Evolutionary conservation across 2,329 filamentous ascomycete genomes (phyloP).

Genomic region (Grosmannia huntii): DNA sequence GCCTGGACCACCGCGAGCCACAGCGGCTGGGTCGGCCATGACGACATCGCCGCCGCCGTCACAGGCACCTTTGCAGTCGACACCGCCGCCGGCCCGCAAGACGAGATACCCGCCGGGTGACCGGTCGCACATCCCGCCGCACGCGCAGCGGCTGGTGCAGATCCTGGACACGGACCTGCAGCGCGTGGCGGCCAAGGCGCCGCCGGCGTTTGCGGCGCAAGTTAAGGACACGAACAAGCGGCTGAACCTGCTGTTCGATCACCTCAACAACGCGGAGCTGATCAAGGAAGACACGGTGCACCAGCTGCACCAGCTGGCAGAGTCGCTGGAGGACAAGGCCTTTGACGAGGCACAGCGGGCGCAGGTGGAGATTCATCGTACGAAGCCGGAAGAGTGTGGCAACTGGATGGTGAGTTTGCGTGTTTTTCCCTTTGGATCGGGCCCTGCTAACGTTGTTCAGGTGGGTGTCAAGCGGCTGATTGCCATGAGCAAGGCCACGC

Average conservation of each 20-base stretch:
- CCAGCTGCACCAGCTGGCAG: slow-evolving; percentile 50
- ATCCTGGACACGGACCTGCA: slow-evolving; percentile 76
- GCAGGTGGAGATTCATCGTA: slow-evolving; percentile 62
- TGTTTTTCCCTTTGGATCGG: not conserved
- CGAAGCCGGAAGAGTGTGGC: slow-evolving; percentile 68
- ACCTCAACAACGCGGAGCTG: slow-evolving; percentile 90
- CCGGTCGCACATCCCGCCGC: slow-evolving; percentile 72
- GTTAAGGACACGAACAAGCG: slow-evolving; percentile 92
- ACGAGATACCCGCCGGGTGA: slow-evolving; percentile 70
- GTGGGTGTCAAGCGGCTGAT: slow-evolving; percentile 51
- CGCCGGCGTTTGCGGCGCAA: slow-evolving; percentile 73
- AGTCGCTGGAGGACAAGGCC: slow-evolving; percentile 54
- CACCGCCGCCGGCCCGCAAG: slow-evolving; percentile 27
- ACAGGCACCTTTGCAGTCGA: not conserved
- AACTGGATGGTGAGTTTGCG: slow-evolving; percentile 65
- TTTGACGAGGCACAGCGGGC: slow-evolving; percentile 55
- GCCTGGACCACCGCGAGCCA: slow-evolving; percentile 18
- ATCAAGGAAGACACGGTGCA: slow-evolving; percentile 67
- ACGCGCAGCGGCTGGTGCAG: slow-evolving; percentile 67
- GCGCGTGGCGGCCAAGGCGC: slow-evolving; percentile 74
- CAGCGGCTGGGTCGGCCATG: slow-evolving; percentile 26
- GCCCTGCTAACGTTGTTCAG: slow-evolving; percentile 19
- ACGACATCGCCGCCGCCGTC: slow-evolving; percentile 17
- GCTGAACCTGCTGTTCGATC: slow-evolving; percentile 86
- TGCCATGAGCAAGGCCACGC: slow-evolving; percentile 50